A percentile compares a stretch with the other conserved stretches of the same genome.
phyloP scores from a whole-genome alignment of 805 yeast species.

The Candida quercuum region DNA sequence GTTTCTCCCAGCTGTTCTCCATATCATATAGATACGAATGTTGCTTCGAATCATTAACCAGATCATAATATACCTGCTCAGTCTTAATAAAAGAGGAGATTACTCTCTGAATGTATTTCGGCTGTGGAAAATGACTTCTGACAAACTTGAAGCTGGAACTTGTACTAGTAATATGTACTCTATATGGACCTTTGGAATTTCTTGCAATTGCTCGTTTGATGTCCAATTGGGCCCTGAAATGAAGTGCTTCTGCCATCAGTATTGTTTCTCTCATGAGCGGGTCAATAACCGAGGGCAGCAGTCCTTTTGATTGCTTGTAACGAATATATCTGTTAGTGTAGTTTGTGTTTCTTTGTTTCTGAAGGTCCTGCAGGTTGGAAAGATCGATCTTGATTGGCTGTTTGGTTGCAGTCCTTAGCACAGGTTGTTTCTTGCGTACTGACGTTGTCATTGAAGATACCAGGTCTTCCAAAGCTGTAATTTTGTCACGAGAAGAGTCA shows the following conservation, averaged over 20 bases:
- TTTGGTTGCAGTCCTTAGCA: constrained; percentile 1
- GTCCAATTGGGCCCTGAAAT: constrained; percentile 12
- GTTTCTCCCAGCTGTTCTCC: constrained; percentile 14
- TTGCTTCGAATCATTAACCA: constrained; percentile 5
- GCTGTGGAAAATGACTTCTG: constrained; percentile 19
- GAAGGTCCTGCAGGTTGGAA: constrained; percentile 13
- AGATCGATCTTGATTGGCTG: constrained; percentile 17
- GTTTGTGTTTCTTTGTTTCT: constrained; percentile 11
- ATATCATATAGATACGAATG: constrained; percentile 9
- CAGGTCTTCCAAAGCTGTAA: not conserved
- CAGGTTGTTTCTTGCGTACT: not conserved
- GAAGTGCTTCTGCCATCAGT: constrained; percentile 18
- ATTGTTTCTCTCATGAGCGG: constrained; percentile 8
- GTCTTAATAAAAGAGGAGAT: constrained; percentile 6
- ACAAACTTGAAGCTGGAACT: constrained; percentile 11
- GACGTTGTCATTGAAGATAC: constrained; percentile 1
- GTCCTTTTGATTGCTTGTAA: constrained; percentile 8
- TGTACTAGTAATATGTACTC: constrained; percentile 8
- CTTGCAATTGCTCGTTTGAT: constrained; percentile 3
- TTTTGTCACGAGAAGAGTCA: not conserved
- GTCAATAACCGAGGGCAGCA: constrained; percentile 16
- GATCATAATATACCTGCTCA: constrained; percentile 13
- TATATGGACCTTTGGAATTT: constrained; percentile 16
- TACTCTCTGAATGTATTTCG: constrained; percentile 8
- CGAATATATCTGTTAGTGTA: constrained; percentile 12